phyloP scores from a whole-genome alignment of 768 basidiomycete genomes.

The Auricularia sp. region DNA sequence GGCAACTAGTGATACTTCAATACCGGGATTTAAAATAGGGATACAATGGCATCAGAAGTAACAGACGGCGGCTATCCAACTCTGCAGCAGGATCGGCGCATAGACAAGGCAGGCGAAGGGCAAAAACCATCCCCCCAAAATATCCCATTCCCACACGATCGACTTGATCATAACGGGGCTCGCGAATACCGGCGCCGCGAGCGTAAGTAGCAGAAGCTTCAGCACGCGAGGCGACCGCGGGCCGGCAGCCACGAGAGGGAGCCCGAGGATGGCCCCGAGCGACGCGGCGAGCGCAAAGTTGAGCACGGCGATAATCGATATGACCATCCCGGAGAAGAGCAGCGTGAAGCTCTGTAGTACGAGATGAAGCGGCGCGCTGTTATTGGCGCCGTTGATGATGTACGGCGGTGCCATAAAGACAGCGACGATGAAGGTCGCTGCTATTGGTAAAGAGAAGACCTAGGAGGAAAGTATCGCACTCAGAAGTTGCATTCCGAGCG shows the following conservation, averaged over 20 bases:
- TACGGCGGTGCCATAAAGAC: slow-evolving; percentile 17
- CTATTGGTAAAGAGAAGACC: slow-evolving; percentile 20
- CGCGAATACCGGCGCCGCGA: slow-evolving; percentile 29
- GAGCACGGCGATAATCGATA: slow-evolving; percentile 77
- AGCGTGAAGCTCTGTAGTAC: slow-evolving; percentile 68
- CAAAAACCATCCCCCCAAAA: slow-evolving; percentile 73
- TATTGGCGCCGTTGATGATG: too few relatives aligned
- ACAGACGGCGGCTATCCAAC: slow-evolving; percentile 31
- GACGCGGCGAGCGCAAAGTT: slow-evolving; percentile 84
- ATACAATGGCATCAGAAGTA: background rate
- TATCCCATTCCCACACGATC: slow-evolving; percentile 70
- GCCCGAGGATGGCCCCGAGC: slow-evolving; percentile 52
- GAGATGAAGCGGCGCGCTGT: slow-evolving; percentile 26
- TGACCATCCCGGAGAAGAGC: slow-evolving; percentile 75
- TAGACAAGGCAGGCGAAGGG: slow-evolving; percentile 78
- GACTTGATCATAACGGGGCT: slow-evolving; percentile 44
- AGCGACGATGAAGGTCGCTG: slow-evolving; percentile 5
- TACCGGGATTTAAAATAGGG: too few relatives aligned
- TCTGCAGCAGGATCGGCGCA: slow-evolving; percentile 63
- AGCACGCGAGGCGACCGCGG: slow-evolving; percentile 20
- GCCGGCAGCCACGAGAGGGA: slow-evolving; percentile 44
- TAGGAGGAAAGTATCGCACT: slow-evolving; percentile 2
- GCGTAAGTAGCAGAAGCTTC: background rate
- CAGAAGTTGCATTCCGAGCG: too few relatives aligned
- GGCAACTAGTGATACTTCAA: too few relatives aligned